phyloP scores from a whole-genome alignment of 2,329 filamentous ascomycete genomes.

The Penicillium oxalicum region DNA sequence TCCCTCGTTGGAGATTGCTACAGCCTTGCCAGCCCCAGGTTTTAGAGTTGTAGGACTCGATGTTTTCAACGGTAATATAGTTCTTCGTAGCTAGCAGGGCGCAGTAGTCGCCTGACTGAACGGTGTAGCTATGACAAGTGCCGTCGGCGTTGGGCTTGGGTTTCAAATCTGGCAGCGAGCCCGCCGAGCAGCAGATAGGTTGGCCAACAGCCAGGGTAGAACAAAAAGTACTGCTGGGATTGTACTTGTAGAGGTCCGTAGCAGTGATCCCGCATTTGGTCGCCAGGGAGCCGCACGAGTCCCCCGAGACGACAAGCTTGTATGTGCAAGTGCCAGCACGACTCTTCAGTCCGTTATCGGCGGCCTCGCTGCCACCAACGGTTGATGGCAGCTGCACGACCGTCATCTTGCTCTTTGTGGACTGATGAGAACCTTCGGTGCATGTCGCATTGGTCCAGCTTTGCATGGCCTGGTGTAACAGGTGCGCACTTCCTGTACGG shows the following conservation, averaged over 20 bases:
- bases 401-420: not conserved
- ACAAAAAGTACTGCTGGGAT: not conserved
- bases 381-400: not conserved
- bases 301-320: not conserved
- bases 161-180: conserved; percentile 9
- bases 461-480: not conserved
- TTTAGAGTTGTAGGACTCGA: not conserved
- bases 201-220: conserved; percentile 12
- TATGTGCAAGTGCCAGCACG: not conserved
- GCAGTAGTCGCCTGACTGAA: not conserved
- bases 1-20: not conserved
- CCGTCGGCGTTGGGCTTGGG: conserved; percentile 31
- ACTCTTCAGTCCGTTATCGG: not conserved
- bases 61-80: not conserved
- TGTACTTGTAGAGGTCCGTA: not conserved
- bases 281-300: not conserved
- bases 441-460: not conserved
- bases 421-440: not conserved
- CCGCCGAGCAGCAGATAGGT: conserved; percentile 19
- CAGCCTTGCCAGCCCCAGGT: conserved; percentile 5
- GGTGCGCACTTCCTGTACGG: not conserved
- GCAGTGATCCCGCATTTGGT: not conserved
- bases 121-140: not conserved
- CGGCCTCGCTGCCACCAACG: no score
- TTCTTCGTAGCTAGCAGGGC: not conserved